Conservation (phyloP, 139 green algal genomes). For the Chlamydomonas sp. region DNA sequence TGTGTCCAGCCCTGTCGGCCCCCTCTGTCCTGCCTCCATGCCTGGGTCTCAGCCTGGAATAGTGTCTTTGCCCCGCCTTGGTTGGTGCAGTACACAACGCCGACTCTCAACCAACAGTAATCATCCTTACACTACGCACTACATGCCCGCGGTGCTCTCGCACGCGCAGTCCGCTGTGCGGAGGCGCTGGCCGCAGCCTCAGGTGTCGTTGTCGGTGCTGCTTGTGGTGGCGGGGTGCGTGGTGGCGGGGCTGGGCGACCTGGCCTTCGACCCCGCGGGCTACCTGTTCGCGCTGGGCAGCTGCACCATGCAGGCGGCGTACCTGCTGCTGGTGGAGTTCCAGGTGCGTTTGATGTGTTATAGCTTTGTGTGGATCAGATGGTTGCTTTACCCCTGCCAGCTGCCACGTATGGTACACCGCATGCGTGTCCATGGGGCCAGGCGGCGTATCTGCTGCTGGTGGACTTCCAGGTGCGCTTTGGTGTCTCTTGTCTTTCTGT, state of each 20-base stretch:
- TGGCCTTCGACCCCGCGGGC: constrained; percentile 70
- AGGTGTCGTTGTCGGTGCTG: constrained; percentile 52
- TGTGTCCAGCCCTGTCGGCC: not conserved
- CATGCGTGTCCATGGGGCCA: constrained; percentile 30
- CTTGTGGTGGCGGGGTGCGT: constrained; percentile 72
- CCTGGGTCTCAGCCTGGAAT: not conserved
- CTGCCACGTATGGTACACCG: not conserved
- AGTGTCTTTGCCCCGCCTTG: not conserved
- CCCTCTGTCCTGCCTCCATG: not conserved
- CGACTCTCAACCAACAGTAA: too few relatives aligned
- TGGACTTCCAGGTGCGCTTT: constrained; percentile 67
- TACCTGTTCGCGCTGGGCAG: constrained; percentile 74
- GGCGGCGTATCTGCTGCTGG: constrained; percentile 77
- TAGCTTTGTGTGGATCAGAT: not conserved
- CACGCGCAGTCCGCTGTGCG: not conserved
- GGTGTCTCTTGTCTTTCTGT: not conserved
- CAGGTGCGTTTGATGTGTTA: constrained; percentile 42
- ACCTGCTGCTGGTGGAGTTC: constrained; percentile 85
- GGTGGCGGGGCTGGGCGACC: constrained; percentile 65
- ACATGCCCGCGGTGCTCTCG: not conserved
- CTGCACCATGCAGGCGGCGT: constrained; percentile 72
- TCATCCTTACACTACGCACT: not conserved
- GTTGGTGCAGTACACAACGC: not conserved
- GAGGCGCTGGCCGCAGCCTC: not conserved
- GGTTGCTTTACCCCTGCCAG: not conserved